A percentile compares a stretch with the other conserved stretches of the same genome.
These are phyloP conservation scores for Leccinum broughii DNA, from an alignment of 768 basidiomycete species.

Conservation along the genomic window DNA sequence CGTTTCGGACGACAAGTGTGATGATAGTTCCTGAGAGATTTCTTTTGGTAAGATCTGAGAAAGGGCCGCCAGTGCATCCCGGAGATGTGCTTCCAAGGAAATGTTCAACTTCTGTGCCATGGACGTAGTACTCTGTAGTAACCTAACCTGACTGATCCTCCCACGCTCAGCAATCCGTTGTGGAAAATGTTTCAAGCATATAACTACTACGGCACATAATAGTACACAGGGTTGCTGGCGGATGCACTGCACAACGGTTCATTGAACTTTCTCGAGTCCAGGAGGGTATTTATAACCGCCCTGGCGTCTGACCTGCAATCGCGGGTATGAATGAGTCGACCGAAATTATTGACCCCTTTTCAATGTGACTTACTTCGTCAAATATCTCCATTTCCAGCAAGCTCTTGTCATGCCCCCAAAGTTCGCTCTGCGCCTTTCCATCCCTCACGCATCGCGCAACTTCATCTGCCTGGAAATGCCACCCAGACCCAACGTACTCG, in stretches of 20 bases:
- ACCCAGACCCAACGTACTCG: slow-evolving; percentile 67
- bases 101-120: slow-evolving; percentile 45
- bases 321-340: slow-evolving; percentile 16
- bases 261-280: slow-evolving; percentile 54
- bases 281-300: slow-evolving; percentile 63
- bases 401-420: slow-evolving; percentile 82
- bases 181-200: no score
- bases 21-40: slow-evolving; percentile 42
- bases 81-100: slow-evolving; percentile 68
- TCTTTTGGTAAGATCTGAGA: slow-evolving; percentile 45
- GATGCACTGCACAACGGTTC: not conserved
- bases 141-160: not conserved
- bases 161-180: not conserved
- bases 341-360: not conserved
- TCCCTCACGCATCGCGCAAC: slow-evolving; percentile 76
- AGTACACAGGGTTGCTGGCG: not conserved
- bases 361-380: slow-evolving; percentile 59
- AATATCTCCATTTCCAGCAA: slow-evolving; percentile 81
- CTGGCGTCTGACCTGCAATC: slow-evolving; percentile 58
- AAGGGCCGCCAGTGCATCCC: slow-evolving; percentile 48
- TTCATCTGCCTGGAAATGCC: slow-evolving; percentile 88
- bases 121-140: not conserved
- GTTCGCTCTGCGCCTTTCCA: slow-evolving; percentile 68
- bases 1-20: slow-evolving; percentile 34
- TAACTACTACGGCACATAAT: not conserved